Evolutionary conservation across 345 rosid genomes (phyloP).

Genomic region (Hibiscus mutabilis): DNA sequence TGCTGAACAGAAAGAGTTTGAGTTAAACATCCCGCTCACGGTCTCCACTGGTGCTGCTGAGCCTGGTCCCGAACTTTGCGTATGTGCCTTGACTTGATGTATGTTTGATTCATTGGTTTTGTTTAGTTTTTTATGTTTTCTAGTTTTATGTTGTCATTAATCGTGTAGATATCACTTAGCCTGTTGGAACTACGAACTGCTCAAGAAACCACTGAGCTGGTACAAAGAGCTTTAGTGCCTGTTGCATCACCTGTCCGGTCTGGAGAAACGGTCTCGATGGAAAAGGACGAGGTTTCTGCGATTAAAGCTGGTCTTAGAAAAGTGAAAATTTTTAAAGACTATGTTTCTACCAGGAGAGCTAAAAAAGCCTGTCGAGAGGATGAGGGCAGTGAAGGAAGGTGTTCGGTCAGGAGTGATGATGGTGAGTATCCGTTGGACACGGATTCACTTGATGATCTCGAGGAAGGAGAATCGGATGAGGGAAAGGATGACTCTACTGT

Average conservation of each 20-base stretch:
- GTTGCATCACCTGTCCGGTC: slow-evolving; percentile 41
- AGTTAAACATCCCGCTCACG: slow-evolving; percentile 42
- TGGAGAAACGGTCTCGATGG: slow-evolving; percentile 40
- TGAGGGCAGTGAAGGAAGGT: slow-evolving; percentile 65
- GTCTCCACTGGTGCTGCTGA: slow-evolving; percentile 34
- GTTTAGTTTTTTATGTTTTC: not conserved
- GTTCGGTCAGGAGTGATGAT: slow-evolving; percentile 64
- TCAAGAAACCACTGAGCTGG: slow-evolving; percentile 41
- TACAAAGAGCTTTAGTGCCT: slow-evolving; percentile 52
- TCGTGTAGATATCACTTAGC: slow-evolving; percentile 64
- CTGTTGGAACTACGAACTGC: slow-evolving; percentile 67
- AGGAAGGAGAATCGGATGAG: slow-evolving; percentile 79
- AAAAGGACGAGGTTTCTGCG: slow-evolving; percentile 67
- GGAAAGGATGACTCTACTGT: slow-evolving; percentile 38
- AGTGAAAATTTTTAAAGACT: slow-evolving; percentile 71
- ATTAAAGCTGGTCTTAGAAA: slow-evolving; percentile 82
- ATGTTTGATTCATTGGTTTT: not conserved
- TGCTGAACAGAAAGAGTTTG: slow-evolving; percentile 42
- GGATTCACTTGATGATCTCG: slow-evolving; percentile 73
- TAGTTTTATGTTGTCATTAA: slow-evolving; percentile 3
- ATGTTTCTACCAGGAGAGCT: slow-evolving; percentile 58
- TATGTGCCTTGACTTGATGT: slow-evolving; percentile 26
- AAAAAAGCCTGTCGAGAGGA: slow-evolving; percentile 61
- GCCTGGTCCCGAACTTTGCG: slow-evolving; percentile 44
- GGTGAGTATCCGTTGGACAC: slow-evolving; percentile 81